phyloP scores from a whole-genome alignment of 2,329 filamentous ascomycete genomes.

The Penicillium sp. region DNA sequence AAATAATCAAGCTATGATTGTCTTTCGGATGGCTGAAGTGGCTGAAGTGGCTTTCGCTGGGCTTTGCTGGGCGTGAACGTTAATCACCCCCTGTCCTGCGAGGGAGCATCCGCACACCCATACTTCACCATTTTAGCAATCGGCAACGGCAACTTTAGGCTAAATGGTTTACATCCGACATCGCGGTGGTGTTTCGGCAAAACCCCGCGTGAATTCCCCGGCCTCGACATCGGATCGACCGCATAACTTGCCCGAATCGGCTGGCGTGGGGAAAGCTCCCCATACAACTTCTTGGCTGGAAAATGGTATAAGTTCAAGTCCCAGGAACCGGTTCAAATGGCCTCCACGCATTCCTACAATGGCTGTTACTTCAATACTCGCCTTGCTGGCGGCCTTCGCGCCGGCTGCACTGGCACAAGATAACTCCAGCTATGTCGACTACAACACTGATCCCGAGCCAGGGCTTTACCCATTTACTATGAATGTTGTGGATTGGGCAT shows the following conservation, averaged over 20 bases:
- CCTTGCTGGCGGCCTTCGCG: constrained; percentile 23
- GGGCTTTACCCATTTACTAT: constrained; percentile 23
- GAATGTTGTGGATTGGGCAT: constrained; percentile 29
- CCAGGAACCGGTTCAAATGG: background rate
- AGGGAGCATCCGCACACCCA: background rate
- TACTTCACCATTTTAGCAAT: background rate
- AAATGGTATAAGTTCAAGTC: constrained; percentile 1
- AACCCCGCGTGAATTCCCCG: constrained; percentile 8
- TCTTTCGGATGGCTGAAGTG: constrained; percentile 4
- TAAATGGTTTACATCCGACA: background rate
- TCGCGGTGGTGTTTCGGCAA: background rate
- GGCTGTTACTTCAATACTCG: constrained; percentile 17
- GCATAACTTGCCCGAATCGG: constrained; percentile 7
- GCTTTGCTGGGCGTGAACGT: background rate
- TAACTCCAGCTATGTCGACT: constrained; percentile 31
- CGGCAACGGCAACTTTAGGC: background rate
- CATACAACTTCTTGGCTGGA: background rate
- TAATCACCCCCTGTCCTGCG: background rate
- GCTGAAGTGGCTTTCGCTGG: constrained; percentile 1
- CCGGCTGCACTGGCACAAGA: constrained; percentile 26
- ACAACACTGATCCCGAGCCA: constrained; percentile 27
- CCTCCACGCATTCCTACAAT: constrained; percentile 10
- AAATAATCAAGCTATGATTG: background rate
- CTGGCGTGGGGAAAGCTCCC: background rate
- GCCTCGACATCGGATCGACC: constrained; percentile 22